Evolutionary conservation across 805 yeast species (phyloP).

Genomic region (Metschnikowia corniflorae): DNA sequence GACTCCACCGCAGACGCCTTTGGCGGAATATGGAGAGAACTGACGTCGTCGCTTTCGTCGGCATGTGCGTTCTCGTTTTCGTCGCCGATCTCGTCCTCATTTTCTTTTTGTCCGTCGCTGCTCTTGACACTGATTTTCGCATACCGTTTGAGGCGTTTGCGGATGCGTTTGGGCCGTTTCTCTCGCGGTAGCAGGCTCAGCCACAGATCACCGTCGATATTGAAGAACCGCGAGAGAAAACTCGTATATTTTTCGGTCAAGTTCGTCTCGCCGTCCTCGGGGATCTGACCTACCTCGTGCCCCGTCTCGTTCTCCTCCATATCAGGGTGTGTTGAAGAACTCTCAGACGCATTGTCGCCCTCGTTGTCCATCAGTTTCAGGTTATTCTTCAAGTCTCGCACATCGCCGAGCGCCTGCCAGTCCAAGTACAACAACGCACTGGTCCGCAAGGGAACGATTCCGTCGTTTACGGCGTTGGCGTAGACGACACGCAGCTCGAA

Average conservation of each 20-base stretch:
- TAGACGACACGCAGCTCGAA: slow-evolving; percentile 37
- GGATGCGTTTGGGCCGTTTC: slow-evolving; percentile 11
- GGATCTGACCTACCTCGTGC: slow-evolving; percentile 30
- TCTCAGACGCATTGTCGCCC: background rate
- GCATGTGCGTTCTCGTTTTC: too few relatives aligned
- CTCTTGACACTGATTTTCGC: slow-evolving; percentile 21
- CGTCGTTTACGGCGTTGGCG: slow-evolving; percentile 45
- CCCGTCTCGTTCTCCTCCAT: slow-evolving; percentile 6
- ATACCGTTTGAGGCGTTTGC: slow-evolving; percentile 11
- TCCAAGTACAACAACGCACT: slow-evolving; percentile 41
- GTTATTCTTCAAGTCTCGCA: slow-evolving; percentile 24
- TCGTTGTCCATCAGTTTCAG: slow-evolving; percentile 6
- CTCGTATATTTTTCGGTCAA: slow-evolving; percentile 13
- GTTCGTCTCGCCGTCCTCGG: slow-evolving; percentile 20
- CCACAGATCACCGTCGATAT: slow-evolving; percentile 10
- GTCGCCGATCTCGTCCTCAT: slow-evolving; percentile 3
- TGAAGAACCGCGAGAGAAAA: slow-evolving; percentile 13
- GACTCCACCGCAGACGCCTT: slow-evolving; percentile 42
- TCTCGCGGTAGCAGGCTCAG: background rate
- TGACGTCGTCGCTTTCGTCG: slow-evolving; percentile 2
- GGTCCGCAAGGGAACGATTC: slow-evolving; percentile 44
- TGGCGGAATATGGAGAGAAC: slow-evolving; percentile 41
- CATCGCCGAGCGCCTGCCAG: slow-evolving; percentile 41
- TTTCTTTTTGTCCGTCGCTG: slow-evolving; percentile 10
- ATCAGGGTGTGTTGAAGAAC: background rate